A percentile compares a stretch with the other conserved stretches of the same genome.
phyloP scores from a whole-genome alignment of 257 asterid genomes.

The Solanum ossicruentum region DNA sequence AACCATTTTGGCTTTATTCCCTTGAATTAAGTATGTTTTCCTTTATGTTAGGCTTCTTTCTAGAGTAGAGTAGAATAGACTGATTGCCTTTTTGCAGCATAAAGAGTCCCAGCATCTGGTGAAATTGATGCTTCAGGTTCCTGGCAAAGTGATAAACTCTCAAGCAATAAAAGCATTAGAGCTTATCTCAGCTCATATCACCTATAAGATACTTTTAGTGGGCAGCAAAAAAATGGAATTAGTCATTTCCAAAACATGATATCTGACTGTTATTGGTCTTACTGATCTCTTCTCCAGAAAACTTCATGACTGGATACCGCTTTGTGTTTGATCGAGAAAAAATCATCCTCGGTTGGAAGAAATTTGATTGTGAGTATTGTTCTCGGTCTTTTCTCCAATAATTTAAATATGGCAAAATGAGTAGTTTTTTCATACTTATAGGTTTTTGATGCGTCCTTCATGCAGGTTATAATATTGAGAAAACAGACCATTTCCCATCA shows the following conservation, averaged over 20 bases:
- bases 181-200: background rate
- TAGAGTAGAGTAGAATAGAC: background rate
- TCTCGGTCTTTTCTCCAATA: background rate
- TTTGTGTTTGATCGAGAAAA: conserved; percentile 78
- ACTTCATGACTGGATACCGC: conserved; percentile 78
- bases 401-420: background rate
- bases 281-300: conserved; percentile 32
- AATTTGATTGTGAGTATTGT: conserved; percentile 46
- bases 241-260: background rate
- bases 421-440: background rate
- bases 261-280: background rate
- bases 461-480: conserved; percentile 58
- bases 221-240: background rate
- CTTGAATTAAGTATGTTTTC: background rate
- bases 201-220: background rate
- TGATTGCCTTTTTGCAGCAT: background rate
- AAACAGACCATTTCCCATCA: conserved; percentile 13
- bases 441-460: background rate
- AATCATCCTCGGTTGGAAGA: conserved; percentile 74
- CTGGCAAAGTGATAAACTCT: background rate
- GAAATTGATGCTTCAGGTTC: background rate
- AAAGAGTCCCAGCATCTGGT: background rate
- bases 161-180: background rate
- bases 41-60: background rate
- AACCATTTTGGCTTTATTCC: background rate